Evolutionary conservation across 352 stramenopile genomes (phyloP), one percentile per base, ranked within the genome.

Genomic region (Thraustochytrium striatum): DNA sequence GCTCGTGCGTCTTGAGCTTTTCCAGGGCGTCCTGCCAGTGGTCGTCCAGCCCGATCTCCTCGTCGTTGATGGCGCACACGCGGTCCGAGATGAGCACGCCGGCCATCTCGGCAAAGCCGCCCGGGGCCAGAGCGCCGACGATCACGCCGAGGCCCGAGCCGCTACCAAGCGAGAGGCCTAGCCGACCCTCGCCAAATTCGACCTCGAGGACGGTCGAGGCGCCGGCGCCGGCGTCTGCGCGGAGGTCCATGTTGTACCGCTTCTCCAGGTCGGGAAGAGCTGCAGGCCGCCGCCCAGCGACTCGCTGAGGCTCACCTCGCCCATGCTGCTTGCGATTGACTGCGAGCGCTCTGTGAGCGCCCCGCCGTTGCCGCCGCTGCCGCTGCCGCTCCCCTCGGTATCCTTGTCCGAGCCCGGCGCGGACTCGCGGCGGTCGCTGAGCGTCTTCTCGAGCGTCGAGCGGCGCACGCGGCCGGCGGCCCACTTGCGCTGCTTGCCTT

Each of bases 11-110:
- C 36, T 75, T 75, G 35, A 75, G 65, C 65, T 75, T 75, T 16
- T 68, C 33, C 65, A 75, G 30, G 44, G 61, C 65, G 35, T 75
- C 65, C 13, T 75, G 65, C 65, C 65, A 75, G 50, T 75, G 65
- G 36, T 75, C 65, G 36, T 75, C 65, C 28, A 75, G 65, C 2
- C 41, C 65, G 25, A 75, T 43, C 3, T 19, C 50, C 50, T 75
- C 65, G 65, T 75, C 65, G 16, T 75, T 75, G 50, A 75, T 75
- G 3, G 65, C 44, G 65, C 65, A 50, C 32, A 75, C 65, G 28
- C 65, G 44, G 36, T 75, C 65, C 5, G 65, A 75, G 0, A 75
- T 61, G 44, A 75, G 44, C 25, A 75, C 50, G 35, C 65, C 65
- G 13, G 65, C 65, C 43, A 61, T 75, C 30, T 75, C 65, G 35